These are phyloP conservation scores for Pseudocercospora macadamiae DNA, from an alignment of 2,329 filamentous ascomycete species.

Conservation along the genomic window DNA sequence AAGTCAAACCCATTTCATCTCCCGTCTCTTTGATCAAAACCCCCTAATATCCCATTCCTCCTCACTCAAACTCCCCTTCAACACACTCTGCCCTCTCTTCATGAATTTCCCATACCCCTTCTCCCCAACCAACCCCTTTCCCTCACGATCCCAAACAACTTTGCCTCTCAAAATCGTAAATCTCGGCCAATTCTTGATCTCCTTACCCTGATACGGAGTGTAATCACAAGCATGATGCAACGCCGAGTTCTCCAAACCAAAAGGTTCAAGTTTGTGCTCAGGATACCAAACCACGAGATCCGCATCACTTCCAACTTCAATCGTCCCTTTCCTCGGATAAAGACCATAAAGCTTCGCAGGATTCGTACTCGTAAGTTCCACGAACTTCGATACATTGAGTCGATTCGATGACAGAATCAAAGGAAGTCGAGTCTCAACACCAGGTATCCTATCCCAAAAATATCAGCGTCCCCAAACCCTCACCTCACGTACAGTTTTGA, in stretches of 20 bases:
- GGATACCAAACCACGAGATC: conserved; percentile 64
- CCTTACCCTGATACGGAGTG: conserved; percentile 60
- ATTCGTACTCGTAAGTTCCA: conserved; percentile 59
- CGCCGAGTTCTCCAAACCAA: conserved; percentile 55
- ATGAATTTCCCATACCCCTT: conserved; percentile 53
- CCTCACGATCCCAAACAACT: conserved; percentile 59
- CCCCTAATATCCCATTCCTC: conserved; percentile 26
- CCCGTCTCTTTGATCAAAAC: too few species aligned
- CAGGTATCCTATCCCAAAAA: too few species aligned
- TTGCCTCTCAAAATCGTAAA: conserved; percentile 60
- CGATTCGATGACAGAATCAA: conserved; percentile 48
- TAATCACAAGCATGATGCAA: conserved; percentile 64
- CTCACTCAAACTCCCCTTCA: conserved; percentile 32
- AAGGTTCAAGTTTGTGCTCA: conserved; percentile 45
- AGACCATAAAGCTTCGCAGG: conserved; percentile 62
- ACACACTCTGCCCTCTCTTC: conserved; percentile 45
- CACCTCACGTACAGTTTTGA: too few species aligned
- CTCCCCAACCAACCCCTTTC: conserved; percentile 52
- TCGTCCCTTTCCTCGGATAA: conserved; percentile 54
- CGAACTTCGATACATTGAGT: conserved; percentile 54
- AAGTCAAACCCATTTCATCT: too few species aligned
- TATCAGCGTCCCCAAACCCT: too few species aligned
- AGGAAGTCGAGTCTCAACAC: conserved; percentile 60
- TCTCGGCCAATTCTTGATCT: conserved; percentile 60
- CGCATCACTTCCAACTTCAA: conserved; percentile 57